These are phyloP conservation scores for Monosporozyma unispora DNA, from an alignment of 805 yeast species.

Conservation along the genomic window DNA sequence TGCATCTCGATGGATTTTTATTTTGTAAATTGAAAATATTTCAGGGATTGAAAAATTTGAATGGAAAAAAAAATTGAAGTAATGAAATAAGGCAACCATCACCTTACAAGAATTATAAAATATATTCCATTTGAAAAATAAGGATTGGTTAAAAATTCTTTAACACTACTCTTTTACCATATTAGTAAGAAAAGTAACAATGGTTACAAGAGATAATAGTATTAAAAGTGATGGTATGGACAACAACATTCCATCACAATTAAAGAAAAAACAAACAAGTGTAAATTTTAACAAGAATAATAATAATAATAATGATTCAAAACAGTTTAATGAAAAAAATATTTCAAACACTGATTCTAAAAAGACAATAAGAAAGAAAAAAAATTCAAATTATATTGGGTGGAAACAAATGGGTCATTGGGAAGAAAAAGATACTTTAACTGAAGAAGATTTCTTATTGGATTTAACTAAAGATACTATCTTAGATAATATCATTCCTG, in stretches of 20 bases:
- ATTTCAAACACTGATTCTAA: not conserved
- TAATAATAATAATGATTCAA: not conserved
- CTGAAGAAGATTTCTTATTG: constrained; percentile 56
- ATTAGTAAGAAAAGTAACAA: not conserved
- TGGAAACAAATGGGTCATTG: constrained; percentile 94
- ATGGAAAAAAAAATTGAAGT: too few species aligned
- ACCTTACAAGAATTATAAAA: too few species aligned
- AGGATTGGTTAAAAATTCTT: too few species aligned
- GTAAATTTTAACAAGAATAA: constrained; percentile 13
- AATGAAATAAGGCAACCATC: too few species aligned
- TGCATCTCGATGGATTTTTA: too few species aligned
- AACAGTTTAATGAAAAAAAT: not conserved
- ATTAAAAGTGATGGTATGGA: not conserved
- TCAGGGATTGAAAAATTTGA: too few species aligned
- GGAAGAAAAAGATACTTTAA: constrained; percentile 59
- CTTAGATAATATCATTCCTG: constrained; percentile 68
- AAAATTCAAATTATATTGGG: constrained; percentile 63
- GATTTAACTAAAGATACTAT: constrained; percentile 69
- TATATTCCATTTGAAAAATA: too few species aligned
- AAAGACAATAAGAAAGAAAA: constrained; percentile 4
- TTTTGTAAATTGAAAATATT: too few species aligned
- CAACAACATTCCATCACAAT: not conserved
- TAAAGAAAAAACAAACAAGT: constrained; percentile 9
- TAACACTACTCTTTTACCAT: too few species aligned
- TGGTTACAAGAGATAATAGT: not conserved